phyloP scores from a whole-genome alignment of 2,329 filamentous ascomycete genomes.

The Coniochaeta sp. region DNA sequence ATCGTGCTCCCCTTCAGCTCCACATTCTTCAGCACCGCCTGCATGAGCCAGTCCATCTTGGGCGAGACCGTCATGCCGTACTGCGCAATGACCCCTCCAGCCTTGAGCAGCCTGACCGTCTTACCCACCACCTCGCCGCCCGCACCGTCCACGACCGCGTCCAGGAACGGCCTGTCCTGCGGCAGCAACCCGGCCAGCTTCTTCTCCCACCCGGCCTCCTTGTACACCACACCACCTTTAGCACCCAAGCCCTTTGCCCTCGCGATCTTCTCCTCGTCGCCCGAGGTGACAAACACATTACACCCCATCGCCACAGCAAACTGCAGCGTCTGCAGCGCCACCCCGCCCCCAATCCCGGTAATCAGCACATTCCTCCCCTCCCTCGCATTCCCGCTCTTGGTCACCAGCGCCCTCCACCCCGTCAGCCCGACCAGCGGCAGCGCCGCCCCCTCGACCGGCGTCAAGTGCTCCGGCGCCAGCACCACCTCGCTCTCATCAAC shows the following conservation, averaged over 20 bases:
- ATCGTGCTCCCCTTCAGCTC: slow-evolving; percentile 84
- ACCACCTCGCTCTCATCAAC: slow-evolving; percentile 69
- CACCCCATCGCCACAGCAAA: slow-evolving; percentile 70
- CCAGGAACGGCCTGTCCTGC: slow-evolving; percentile 58
- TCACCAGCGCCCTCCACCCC: slow-evolving; percentile 77
- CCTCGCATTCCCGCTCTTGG: slow-evolving; percentile 61
- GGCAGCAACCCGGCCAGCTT: slow-evolving; percentile 58
- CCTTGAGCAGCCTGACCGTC: slow-evolving; percentile 61
- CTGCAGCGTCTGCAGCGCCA: slow-evolving; percentile 73
- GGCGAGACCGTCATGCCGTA: slow-evolving; percentile 90
- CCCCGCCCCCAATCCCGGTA: slow-evolving; percentile 89
- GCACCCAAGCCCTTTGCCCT: slow-evolving; percentile 68
- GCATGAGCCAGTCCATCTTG: slow-evolving; percentile 81
- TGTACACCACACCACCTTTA: slow-evolving; percentile 75
- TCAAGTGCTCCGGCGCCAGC: slow-evolving; percentile 64
- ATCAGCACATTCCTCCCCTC: slow-evolving; percentile 69
- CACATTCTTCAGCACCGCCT: slow-evolving; percentile 77
- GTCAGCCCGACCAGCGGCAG: slow-evolving; percentile 81
- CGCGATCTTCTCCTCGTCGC: slow-evolving; percentile 66
- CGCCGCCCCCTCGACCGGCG: slow-evolving; percentile 68
- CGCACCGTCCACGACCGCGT: slow-evolving; percentile 85
- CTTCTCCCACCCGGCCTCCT: slow-evolving; percentile 72
- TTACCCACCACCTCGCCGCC: slow-evolving; percentile 76
- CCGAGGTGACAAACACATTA: slow-evolving; percentile 75
- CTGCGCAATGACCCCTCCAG: slow-evolving; percentile 72